These are phyloP conservation scores for Pisolithus marmoratus DNA, from an alignment of 768 basidiomycete genomes.

Conservation along the genomic window DNA sequence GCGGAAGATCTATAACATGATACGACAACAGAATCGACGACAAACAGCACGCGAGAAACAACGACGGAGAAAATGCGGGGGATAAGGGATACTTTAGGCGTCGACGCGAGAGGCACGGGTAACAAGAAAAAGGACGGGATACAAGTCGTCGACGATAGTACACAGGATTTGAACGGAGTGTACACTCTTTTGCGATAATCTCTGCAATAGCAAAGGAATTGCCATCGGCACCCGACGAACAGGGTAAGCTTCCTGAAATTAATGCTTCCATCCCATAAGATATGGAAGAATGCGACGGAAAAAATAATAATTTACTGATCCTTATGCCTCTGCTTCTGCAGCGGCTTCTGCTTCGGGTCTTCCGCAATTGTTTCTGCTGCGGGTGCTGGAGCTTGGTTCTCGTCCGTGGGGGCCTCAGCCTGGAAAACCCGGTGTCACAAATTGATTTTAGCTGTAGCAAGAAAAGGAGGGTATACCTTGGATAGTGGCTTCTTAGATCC, in stretches of 20 bases:
- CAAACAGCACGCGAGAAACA: conserved; percentile 12
- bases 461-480: conserved; percentile 34
- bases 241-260: conserved; percentile 10
- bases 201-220: conserved; percentile 12
- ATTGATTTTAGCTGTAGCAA: background rate
- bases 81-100: background rate
- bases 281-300: background rate
- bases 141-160: conserved; percentile 31
- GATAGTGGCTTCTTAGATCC: conserved; percentile 60
- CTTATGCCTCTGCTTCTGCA: conserved; percentile 33
- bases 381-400: conserved; percentile 34
- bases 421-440: conserved; percentile 5
- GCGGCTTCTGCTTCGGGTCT: conserved; percentile 44
- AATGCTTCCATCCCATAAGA: conserved; percentile 13
- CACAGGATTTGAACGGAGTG: conserved; percentile 21
- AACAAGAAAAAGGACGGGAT: conserved; percentile 9
- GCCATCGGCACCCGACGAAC: conserved; percentile 10
- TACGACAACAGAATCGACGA: conserved; percentile 18
- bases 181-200: conserved; percentile 27
- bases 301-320: conserved; percentile 9
- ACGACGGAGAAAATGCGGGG: conserved; percentile 13
- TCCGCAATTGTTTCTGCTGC: conserved; percentile 50
- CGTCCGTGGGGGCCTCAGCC: conserved; percentile 32
- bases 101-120: conserved; percentile 12
- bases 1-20: conserved; percentile 6